A percentile compares a stretch with the other conserved stretches of the same genome.
Evolutionary conservation across 2,329 filamentous ascomycete species (phyloP).

Genomic region (Lachnellula arida): DNA sequence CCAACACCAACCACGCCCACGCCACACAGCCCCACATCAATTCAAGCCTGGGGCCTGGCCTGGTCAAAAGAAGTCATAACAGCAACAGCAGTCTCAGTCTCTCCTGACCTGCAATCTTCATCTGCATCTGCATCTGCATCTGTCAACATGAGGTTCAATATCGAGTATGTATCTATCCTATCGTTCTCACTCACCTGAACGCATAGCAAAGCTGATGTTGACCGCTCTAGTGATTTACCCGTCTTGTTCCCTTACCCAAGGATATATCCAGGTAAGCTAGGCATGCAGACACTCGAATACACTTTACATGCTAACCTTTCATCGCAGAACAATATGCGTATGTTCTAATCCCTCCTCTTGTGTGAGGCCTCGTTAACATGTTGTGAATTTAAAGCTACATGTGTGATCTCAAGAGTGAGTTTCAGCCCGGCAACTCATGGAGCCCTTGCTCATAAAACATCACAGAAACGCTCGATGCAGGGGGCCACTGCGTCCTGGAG

Average conservation of each 20-base stretch:
- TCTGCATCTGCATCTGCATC: not conserved
- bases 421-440: not conserved
- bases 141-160: slow-evolving; percentile 70
- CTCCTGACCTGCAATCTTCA: not conserved
- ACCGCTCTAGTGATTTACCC: slow-evolving; percentile 53
- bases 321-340: slow-evolving; percentile 65
- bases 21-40: not conserved
- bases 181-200: not conserved
- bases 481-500: slow-evolving; percentile 92
- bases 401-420: slow-evolving; percentile 70
- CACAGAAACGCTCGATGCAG: slow-evolving; percentile 75
- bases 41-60: not conserved
- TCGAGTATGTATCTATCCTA: slow-evolving; percentile 51
- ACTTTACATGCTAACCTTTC: slow-evolving; percentile 35
- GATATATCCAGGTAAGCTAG: slow-evolving; percentile 54
- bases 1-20: not conserved
- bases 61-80: not conserved
- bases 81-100: not conserved
- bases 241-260: slow-evolving; percentile 71
- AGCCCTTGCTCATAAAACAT: slow-evolving; percentile 12
- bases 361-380: slow-evolving; percentile 9
- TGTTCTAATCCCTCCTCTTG: slow-evolving; percentile 11
- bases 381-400: slow-evolving; percentile 53
- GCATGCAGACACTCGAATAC: not conserved
- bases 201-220: slow-evolving; percentile 21